Base-by-base conservation (phyloP, 2,329 filamentous ascomycete species). In the Alternaria infectoria region DNA sequence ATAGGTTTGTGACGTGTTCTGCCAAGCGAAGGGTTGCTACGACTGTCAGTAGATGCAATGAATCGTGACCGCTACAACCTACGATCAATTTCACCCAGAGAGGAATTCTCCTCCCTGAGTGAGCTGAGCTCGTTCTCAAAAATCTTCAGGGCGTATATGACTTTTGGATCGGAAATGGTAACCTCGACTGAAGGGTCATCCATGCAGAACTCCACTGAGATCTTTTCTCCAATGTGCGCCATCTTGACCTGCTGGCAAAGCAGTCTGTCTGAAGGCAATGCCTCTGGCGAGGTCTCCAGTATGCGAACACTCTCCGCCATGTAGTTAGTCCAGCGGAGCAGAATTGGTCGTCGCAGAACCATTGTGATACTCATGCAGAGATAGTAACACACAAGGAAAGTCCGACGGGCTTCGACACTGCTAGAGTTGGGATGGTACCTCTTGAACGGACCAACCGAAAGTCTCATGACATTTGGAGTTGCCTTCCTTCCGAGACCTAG, bases 401-500 rank as follows among this genome's bases (percentile, higher is more conserved):
- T 85, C 57, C 88, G 80, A 57, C 87, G 81, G 8, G 86, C 84
- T 72, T 90, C 88, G 5, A 86, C 80, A 3, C 83, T 84, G 67
- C 87, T 85, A 2, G 85, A 83, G 62, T 86, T 83, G 13, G 81
- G 72, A 43, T 79, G 70, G 63, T 75, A 68, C 69, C 77, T 51
- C 56, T 76, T 64, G 69, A 80, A 69, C 40, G 79, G 67, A 19
- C 76, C 66, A 15, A 78, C 72, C 2, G 74, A 75, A 4, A 81
- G 64, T 61, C 77, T 79, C 71, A 78, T 76, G 25, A 78, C 73
- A 32, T 77, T 81, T n/a, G 70, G 82, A 74, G 65, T 68, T 80
- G 83, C 72, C 84, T 84, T 83, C 66, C 87, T 86, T 15, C 90
- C 91, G 7, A 97, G 86, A 0, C 93, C 93, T 32, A 97, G 86